phyloP scores from a whole-genome alignment of 2,329 filamentous ascomycete species.

The Pezicula carpinea region DNA sequence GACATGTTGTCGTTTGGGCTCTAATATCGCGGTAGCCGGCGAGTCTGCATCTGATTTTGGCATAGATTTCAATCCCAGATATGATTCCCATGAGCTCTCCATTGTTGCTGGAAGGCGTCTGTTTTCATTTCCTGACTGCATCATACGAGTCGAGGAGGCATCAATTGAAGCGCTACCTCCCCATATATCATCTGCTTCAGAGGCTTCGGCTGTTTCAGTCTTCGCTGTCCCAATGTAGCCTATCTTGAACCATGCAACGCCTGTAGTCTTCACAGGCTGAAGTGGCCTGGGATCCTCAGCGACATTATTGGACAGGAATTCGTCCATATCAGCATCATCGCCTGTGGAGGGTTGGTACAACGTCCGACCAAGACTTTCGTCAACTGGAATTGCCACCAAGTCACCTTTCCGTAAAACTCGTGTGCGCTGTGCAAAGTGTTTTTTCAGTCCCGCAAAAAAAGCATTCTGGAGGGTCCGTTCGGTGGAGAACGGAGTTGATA shows the following conservation, averaged over 20 bases:
- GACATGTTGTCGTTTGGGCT: conserved; percentile 45
- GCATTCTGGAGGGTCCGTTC: conserved; percentile 82
- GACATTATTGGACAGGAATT: conserved; percentile 48
- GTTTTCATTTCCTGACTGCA: conserved; percentile 83
- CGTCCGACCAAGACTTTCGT: conserved; percentile 76
- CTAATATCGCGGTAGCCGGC: conserved; percentile 30
- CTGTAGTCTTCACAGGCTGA: conserved; percentile 32
- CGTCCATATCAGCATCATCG: conserved; percentile 65
- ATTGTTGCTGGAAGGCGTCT: conserved; percentile 73
- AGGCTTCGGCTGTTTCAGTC: conserved; percentile 46
- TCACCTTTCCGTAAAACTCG: conserved; percentile 84
- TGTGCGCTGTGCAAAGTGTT: conserved; percentile 78
- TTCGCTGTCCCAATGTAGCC: conserved; percentile 62
- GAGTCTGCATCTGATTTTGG: conserved; percentile 45
- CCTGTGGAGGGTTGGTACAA: conserved; percentile 65
- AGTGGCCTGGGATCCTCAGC: conserved; percentile 40
- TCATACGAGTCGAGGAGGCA: conserved; percentile 80
- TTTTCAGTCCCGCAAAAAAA: conserved; percentile 80
- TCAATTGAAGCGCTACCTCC: conserved; percentile 83
- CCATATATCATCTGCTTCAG: conserved; percentile 68
- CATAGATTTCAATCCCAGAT: conserved; percentile 70
- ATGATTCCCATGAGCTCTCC: conserved; percentile 82
- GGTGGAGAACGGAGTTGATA: conserved; percentile 83
- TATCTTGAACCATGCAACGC: conserved; percentile 90
- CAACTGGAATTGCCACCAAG: conserved; percentile 81